phyloP scores from a whole-genome alignment of 2,329 filamentous ascomycete genomes.

The Pestalotiopsis sp. region DNA sequence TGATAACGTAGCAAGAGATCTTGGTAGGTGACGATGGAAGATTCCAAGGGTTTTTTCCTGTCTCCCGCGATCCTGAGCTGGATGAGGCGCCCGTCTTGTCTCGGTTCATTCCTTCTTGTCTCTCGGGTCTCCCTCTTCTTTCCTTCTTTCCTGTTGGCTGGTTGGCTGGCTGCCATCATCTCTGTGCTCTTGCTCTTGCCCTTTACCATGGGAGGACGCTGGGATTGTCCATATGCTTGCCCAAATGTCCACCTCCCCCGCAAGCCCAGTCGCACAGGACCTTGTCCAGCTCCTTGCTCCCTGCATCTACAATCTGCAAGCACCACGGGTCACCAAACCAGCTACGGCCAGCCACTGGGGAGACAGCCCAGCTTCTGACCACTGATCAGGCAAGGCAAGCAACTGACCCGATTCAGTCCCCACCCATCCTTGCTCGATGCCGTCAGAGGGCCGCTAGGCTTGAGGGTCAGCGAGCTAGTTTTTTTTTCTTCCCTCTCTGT shows the following conservation, averaged over 20 bases:
- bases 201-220: background rate
- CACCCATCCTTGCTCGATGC: slow-evolving; percentile 5
- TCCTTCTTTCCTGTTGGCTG: background rate
- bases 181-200: background rate
- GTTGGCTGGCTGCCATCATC: background rate
- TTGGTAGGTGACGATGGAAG: too few species aligned
- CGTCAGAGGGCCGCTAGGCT: slow-evolving; percentile 6
- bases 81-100: background rate
- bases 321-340: background rate
- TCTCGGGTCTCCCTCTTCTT: background rate
- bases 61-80: background rate
- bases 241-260: background rate
- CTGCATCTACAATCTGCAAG: slow-evolving; percentile 2
- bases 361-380: background rate
- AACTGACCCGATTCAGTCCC: background rate
- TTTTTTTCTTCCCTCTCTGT: slow-evolving; percentile 3
- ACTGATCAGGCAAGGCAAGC: slow-evolving; percentile 1
- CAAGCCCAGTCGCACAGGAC: background rate
- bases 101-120: background rate
- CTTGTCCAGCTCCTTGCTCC: background rate
- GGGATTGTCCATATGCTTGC: background rate
- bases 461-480: background rate
- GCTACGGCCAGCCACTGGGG: slow-evolving; percentile 1
- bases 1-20: too few species aligned
- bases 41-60: too few species aligned